Evolutionary conservation across 2,329 filamentous ascomycete genomes (phyloP).

Genomic region (Fusarium ambrosium): DNA sequence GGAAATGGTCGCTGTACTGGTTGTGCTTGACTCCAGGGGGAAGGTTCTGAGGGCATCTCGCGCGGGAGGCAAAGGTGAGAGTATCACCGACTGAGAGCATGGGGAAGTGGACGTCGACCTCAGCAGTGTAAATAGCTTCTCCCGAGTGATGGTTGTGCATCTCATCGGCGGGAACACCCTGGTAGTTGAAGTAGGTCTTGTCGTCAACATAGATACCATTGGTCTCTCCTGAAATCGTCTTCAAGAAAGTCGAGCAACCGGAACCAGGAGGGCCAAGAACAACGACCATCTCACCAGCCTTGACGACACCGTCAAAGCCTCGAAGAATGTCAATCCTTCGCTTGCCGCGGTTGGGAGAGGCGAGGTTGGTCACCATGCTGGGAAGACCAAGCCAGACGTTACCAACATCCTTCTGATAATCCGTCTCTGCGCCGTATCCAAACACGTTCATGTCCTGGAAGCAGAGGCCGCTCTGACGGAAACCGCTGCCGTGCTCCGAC

Average conservation of each 20-base stretch:
- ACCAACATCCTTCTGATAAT: slow-evolving; percentile 61
- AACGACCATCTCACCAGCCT: slow-evolving; percentile 78
- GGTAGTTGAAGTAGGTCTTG: slow-evolving; percentile 80
- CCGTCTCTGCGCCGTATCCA: slow-evolving; percentile 62
- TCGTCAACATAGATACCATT: slow-evolving; percentile 80
- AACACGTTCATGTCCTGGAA: slow-evolving; percentile 61
- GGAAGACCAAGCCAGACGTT: slow-evolving; percentile 51
- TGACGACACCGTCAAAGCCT: slow-evolving; percentile 73
- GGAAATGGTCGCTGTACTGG: slow-evolving; percentile 70
- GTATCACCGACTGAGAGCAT: neutral
- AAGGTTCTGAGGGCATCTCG: slow-evolving; percentile 69
- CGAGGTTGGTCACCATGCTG: slow-evolving; percentile 5
- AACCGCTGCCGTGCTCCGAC: slow-evolving; percentile 45
- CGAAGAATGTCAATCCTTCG: slow-evolving; percentile 64
- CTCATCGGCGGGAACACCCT: slow-evolving; percentile 71
- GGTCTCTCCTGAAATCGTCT: slow-evolving; percentile 83
- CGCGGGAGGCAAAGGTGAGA: neutral
- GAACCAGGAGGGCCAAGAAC: slow-evolving; percentile 77
- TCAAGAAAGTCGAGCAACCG: slow-evolving; percentile 84
- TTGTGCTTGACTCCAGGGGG: slow-evolving; percentile 66
- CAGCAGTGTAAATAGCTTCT: slow-evolving; percentile 77
- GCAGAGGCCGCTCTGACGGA: slow-evolving; percentile 51
- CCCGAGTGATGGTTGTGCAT: slow-evolving; percentile 82
- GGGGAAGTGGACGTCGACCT: slow-evolving; percentile 51
- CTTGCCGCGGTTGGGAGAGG: slow-evolving; percentile 17